Base-by-base conservation (phyloP, 768 basidiomycete genomes). In the Pisolithus albus region DNA sequence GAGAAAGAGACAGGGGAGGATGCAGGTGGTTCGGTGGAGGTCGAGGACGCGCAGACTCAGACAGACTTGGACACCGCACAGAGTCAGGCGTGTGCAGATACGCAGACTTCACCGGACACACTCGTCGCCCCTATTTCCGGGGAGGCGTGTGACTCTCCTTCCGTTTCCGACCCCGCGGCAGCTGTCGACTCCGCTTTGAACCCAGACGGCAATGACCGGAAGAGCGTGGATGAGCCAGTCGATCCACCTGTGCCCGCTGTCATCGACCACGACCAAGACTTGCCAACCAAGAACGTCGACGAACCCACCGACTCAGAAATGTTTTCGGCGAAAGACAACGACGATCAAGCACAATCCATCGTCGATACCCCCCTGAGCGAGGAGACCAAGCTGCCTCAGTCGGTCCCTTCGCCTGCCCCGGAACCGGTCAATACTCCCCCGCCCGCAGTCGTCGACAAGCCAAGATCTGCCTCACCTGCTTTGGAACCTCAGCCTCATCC, bases 301-400 rank as follows among this genome's bases (percentile, higher is more conserved):
- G 75, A 5, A 79, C 80, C 15, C 74, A 86, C 64, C 81, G 13
- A 4, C 13, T 15, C 34, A 34, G 34, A 34, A 34, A 34, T 81
- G 1, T 84, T 83, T 70, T 70, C 84, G 46, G 68, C 82, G 34
- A 84, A 84, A 57, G 81, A 80, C 52, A 73, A 77, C 36, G 72
- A 73, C 40, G 72, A 74, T 7, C 66, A 59, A 10, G 49, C 41
- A 26, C 24, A 45, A 30, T 45, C 43, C 11, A 45, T 15, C 19
- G 41, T 38, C 45, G 34, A 52, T 45, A 13, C 30, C 50, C 45
- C 42, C 42, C 37, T 42, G 32, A 64, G 71, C 21, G 78, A 71
- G 21, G 65, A 82, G 41, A 72, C 78, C 9, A 61, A 72, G 10
- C 69, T 82, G 18, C 68, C 67, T 9, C 65, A 71, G 11, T 49